Base-by-base conservation (phyloP, 257 asterid species). In the Salvia hispanica region DNA sequence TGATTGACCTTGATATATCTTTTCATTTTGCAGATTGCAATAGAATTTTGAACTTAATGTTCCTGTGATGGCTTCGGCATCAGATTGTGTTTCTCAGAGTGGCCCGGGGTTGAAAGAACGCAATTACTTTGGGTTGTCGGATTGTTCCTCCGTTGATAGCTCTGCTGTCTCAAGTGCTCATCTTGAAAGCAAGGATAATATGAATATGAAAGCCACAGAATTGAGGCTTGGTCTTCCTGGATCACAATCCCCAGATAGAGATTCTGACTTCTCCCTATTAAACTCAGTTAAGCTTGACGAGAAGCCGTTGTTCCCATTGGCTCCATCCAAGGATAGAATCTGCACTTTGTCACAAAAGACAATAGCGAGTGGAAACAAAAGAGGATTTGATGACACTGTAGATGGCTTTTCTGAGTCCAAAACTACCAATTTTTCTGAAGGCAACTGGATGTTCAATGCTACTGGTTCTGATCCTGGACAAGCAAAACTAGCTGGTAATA, bases 141-240 rank as follows among this genome's bases (percentile, higher is more conserved):
- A 88, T 62, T 81, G 80, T 66, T 88, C 97, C 47, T 86, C 95
- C 2, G 90, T 78, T 14, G 97, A 83, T 78, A 83, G 95, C 83
- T 80, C 89, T 0, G 68, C 72, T 0, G 72, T 76, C 33, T 69
- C 89, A 0, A 50, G 74, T 40, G 40, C 62, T 25, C 48, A 75
- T 4, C 84, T 73, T 57, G 88, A 74, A 58, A 74, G 71, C 45
- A 82, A 86, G 73, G 78, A 64, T 69, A 83, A 77, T 62, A 68
- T 91, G 57, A 89, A 86, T 73, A 79, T 91, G 42, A 86, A 82
- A 57, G 95, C 95, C 70, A 91, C 97, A 0, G 96, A 91, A 50
- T 50, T 91, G 82, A 86, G 87, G 83, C 96, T 91, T 71, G 92
- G 96, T 62, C 96, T 91, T 66, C 97, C 97, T 16, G 97, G 97